A percentile compares a stretch with the other conserved stretches of the same genome.
Evolutionary conservation across 73 alveolate genomes (phyloP).

Genomic region (Tetrahymena malaccensis): DNA sequence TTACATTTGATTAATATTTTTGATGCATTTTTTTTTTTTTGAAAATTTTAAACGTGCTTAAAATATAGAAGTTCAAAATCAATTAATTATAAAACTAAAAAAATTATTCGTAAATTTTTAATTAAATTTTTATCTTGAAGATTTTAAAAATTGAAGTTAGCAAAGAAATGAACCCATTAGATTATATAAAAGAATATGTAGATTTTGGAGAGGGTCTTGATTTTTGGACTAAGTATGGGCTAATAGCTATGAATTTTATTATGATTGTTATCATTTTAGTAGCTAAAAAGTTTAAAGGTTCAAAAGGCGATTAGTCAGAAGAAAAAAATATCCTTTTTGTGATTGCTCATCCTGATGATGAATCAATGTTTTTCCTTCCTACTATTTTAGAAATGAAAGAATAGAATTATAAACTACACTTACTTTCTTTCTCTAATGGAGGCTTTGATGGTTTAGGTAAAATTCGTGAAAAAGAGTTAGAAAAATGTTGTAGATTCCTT

Average conservation of each 20-base stretch:
- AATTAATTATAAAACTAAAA: too few species aligned
- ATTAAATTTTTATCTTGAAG: too few species aligned
- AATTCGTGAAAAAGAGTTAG: slow-evolving; percentile 75
- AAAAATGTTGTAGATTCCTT: slow-evolving; percentile 54
- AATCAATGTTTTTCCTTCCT: slow-evolving; percentile 91
- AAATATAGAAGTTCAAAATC: not conserved
- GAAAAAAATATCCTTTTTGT: slow-evolving; percentile 61
- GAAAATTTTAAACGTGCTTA: not conserved
- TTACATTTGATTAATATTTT: too few species aligned
- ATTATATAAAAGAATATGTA: not conserved
- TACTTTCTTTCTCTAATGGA: slow-evolving; percentile 81
- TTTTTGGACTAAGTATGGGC: slow-evolving; percentile 19
- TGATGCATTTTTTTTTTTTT: too few species aligned
- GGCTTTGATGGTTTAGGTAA: slow-evolving; percentile 76
- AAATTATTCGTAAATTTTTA: too few species aligned
- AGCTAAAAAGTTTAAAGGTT: not conserved
- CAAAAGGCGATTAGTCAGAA: not conserved
- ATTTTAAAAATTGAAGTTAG: too few species aligned
- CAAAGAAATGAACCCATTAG: not conserved
- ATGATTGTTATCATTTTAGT: slow-evolving; percentile 13
- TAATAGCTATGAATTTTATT: slow-evolving; percentile 13
- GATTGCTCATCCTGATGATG: slow-evolving; percentile 97
- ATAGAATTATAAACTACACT: slow-evolving; percentile 43
- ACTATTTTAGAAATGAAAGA: slow-evolving; percentile 52
- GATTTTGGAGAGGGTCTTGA: slow-evolving; percentile 15